Evolutionary conservation across 805 yeast species (phyloP).

Genomic region (Myxozyma neglecta): DNA sequence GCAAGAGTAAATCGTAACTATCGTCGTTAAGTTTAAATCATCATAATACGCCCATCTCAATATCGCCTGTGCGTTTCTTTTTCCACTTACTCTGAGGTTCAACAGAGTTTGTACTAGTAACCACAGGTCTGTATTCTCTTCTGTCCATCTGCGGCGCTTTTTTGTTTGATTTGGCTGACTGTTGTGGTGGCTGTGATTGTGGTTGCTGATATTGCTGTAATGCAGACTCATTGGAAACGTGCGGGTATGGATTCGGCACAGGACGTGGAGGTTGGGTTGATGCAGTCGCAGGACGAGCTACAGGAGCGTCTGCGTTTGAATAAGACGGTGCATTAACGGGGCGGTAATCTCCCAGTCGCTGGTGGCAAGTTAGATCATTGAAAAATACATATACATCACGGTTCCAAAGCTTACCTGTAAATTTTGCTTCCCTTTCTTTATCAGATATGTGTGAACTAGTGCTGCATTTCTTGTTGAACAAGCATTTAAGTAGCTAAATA

Average conservation of each 20-base stretch:
- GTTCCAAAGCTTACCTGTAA: conserved; percentile 16
- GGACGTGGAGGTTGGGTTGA: conserved; percentile 10
- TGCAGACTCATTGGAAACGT: neutral
- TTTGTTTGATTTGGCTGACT: too few species aligned
- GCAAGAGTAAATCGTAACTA: neutral
- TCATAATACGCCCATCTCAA: conserved; percentile 18
- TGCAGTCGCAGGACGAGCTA: conserved; percentile 1
- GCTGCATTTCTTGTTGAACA: conserved; percentile 92
- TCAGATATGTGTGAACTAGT: conserved; percentile 56
- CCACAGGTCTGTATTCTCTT: conserved; percentile 3
- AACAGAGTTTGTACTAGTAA: neutral
- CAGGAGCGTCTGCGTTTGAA: neutral
- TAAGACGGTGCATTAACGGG: conserved; percentile 9
- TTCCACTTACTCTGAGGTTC: neutral
- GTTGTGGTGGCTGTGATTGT: neutral
- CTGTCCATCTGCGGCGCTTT: neutral
- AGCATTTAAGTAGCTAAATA: conserved; percentile 77
- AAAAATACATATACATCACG: neutral
- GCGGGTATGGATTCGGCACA: conserved; percentile 8
- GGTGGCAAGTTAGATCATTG: neutral
- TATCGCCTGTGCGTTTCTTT: conserved; percentile 7
- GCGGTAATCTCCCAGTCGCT: conserved; percentile 13
- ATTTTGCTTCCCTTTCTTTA: conserved; percentile 33
- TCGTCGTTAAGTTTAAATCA: neutral
- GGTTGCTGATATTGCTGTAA: neutral